phyloP scores from a whole-genome alignment of 2,329 filamentous ascomycete species.

The Colletotrichum sp. region DNA sequence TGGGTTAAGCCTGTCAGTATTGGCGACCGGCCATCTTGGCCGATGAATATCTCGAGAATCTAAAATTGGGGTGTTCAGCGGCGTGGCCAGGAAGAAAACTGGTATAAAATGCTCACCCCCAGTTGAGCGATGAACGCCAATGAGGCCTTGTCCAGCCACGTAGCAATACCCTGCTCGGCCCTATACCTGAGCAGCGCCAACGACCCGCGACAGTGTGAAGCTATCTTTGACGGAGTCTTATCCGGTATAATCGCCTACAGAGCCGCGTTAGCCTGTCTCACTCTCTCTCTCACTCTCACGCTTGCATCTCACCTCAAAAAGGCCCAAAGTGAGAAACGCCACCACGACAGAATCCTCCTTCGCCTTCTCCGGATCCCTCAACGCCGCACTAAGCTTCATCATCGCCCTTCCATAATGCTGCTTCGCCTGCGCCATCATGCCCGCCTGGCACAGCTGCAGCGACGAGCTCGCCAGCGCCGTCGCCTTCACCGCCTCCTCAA shows the following conservation, averaged over 20 bases:
- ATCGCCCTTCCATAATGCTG: slow-evolving; percentile 1
- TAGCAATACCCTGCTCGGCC: slow-evolving; percentile 3
- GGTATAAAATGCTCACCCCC: neutral
- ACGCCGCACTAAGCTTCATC: neutral
- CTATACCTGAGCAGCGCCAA: slow-evolving; percentile 7
- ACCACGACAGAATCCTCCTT: slow-evolving; percentile 4
- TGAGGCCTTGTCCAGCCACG: neutral
- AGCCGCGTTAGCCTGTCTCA: too few species aligned
- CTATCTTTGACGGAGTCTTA: neutral
- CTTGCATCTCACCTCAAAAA: neutral
- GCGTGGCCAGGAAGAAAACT: neutral
- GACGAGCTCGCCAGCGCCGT: slow-evolving; percentile 14
- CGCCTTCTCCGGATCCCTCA: neutral
- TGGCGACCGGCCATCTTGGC: neutral
- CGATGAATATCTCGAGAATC: slow-evolving; percentile 2
- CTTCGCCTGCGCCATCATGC: slow-evolving; percentile 1
- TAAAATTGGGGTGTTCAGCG: neutral
- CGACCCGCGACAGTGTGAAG: neutral
- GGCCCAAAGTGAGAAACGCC: neutral
- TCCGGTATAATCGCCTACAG: neutral
- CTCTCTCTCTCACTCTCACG: neutral
- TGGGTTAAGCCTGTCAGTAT: neutral
- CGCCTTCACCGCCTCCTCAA: slow-evolving; percentile 8
- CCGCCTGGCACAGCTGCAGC: neutral
- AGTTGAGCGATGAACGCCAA: neutral